A percentile compares a stretch with the other conserved stretches of the same genome.
Evolutionary conservation across 108 stramenopile species (phyloP).

Genomic region (Skeletonema grethae): DNA sequence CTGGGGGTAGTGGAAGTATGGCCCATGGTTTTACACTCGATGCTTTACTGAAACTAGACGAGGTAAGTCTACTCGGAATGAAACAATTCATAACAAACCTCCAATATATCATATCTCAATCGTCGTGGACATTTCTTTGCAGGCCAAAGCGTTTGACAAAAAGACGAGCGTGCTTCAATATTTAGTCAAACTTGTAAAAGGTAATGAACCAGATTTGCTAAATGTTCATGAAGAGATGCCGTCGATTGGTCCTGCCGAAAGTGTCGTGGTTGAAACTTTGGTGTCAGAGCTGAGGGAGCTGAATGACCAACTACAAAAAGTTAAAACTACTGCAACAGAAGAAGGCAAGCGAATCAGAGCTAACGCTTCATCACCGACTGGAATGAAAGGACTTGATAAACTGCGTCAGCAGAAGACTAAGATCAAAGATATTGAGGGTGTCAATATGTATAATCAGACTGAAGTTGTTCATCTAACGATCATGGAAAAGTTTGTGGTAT

Average conservation of each 20-base stretch:
- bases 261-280: constrained; percentile 63
- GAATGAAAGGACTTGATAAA: constrained; percentile 58
- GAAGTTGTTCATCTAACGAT: constrained; percentile 57
- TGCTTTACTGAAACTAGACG: constrained; percentile 91
- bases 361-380: constrained; percentile 11
- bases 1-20: constrained; percentile 80
- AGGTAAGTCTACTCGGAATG: constrained; percentile 54
- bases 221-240: constrained; percentile 71
- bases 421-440: constrained; percentile 54
- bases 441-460: constrained; percentile 71
- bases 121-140: constrained; percentile 3
- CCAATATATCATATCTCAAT: constrained; percentile 2
- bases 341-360: constrained; percentile 63
- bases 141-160: constrained; percentile 96
- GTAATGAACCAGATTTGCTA: constrained; percentile 68
- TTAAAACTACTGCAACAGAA: constrained; percentile 56
- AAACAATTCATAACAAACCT: not conserved
- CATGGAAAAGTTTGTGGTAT: constrained; percentile 75
- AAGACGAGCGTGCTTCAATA: constrained; percentile 96
- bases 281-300: constrained; percentile 65
- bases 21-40: constrained; percentile 93
- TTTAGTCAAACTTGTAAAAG: constrained; percentile 77
- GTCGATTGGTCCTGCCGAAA: constrained; percentile 61
- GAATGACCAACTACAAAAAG: constrained; percentile 53
- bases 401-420: constrained; percentile 66